Evolutionary conservation across 2,329 filamentous ascomycete species (phyloP), one percentile per base, ranked within the genome.

Genomic region (Cercospora zeina): DNA sequence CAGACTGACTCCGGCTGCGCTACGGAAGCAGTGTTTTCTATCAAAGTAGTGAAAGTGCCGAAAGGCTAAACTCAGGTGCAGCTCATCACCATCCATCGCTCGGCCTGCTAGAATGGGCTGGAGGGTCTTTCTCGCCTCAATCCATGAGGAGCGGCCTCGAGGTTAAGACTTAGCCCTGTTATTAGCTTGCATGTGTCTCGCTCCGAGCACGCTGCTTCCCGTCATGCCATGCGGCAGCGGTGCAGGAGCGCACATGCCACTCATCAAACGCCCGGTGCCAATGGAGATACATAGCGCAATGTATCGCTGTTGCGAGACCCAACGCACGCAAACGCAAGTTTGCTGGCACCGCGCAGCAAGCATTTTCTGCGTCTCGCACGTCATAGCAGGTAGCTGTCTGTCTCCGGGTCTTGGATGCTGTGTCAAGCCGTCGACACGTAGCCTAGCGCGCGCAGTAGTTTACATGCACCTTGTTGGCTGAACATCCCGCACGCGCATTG

Each of bases 401-500:
- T 61, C 54, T 55, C 57, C 57, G 58, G 57, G 36, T 58, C 33
- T 55, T 61, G 53, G 53, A 55, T 61, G 59, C 53, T 62, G 55
- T 62, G 55, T 59, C 56, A 34, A 57, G 58, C 59, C 39, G 61
- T 55, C 56, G 34, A 58, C 49, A 49, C 58, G 42, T 49, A 62
- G 54, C 54, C 62, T 58, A 62, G 59, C 56, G 62, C 62, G 62
- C 64, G 64, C 64, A 66, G 62, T 61, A 66, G 59, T 60, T 61
- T 54, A 57, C 59, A 65, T 65, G 63, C 58, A 65, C 54, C 63
- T 62, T 61, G 61, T 60, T 65, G 61, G 63, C 51, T 59, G 50
- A 58, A 55, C 57, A 14, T 59, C 63, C 42, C 60, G 37, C 30
- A 42, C 45, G 27, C 58, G 61, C 63, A 51, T 61, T 59, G 58